Percentiles rank a stretch among this genome's conserved stretches.
Conservation (phyloP, 495 filamentous ascomycete genomes). For the Annulohypoxylon moriforme region DNA sequence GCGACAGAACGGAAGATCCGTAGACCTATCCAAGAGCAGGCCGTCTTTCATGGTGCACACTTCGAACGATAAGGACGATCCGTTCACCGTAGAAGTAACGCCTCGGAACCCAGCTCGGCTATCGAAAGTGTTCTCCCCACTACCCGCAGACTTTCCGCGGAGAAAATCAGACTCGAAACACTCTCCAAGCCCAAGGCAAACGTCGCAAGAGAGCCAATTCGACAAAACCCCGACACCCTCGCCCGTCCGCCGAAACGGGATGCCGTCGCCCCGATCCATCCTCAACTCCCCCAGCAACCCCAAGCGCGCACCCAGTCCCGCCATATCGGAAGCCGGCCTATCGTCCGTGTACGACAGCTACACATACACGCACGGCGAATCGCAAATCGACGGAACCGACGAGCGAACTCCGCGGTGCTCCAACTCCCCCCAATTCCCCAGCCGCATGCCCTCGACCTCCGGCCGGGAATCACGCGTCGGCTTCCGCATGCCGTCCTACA, state of each 20-base stretch:
- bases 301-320: conserved; percentile 39
- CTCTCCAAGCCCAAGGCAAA: background rate
- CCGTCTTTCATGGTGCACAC: conserved; percentile 14
- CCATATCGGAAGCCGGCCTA: conserved; percentile 42
- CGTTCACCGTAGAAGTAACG: conserved; percentile 31
- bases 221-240: conserved; percentile 41
- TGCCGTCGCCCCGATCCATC: conserved; percentile 37
- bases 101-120: conserved; percentile 37
- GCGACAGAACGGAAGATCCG: background rate
- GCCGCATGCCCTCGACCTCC: background rate
- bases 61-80: conserved; percentile 29
- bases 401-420: background rate
- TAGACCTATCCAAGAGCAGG: background rate
- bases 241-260: conserved; percentile 13
- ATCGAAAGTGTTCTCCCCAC: conserved; percentile 43
- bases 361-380: conserved; percentile 23
- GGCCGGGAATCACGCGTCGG: conserved; percentile 16
- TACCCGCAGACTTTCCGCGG: conserved; percentile 19
- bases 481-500: conserved; percentile 24
- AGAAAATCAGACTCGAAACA: background rate
- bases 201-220: background rate
- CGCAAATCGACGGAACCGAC: background rate
- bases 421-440: background rate
- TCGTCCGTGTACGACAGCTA: conserved; percentile 51
- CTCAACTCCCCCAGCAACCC: conserved; percentile 29